phyloP scores from a whole-genome alignment of 192 early-diverging fungal species.

The Backusella tarrabulga region DNA sequence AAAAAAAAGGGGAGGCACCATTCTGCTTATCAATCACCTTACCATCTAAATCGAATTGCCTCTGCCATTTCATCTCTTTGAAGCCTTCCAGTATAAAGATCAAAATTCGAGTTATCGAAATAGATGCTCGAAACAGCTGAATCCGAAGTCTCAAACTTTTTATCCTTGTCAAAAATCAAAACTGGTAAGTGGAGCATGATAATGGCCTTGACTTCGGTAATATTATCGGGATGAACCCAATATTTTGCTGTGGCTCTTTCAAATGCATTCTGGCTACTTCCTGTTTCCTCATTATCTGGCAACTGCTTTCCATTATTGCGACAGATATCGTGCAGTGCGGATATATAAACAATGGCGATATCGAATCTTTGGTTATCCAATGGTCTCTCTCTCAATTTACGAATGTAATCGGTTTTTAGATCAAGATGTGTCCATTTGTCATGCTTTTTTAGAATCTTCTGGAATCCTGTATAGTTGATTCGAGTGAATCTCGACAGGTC shows the following conservation, averaged over 20 bases:
- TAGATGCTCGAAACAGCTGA: slow-evolving; percentile 84
- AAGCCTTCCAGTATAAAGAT: slow-evolving; percentile 79
- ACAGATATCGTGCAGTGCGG: not conserved
- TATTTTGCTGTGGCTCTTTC: slow-evolving; percentile 35
- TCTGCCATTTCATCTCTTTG: slow-evolving; percentile 81
- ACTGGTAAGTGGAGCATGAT: slow-evolving; percentile 56
- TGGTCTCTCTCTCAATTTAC: slow-evolving; percentile 32
- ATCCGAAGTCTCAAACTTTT: slow-evolving; percentile 56
- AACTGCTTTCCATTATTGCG: not conserved
- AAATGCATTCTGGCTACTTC: slow-evolving; percentile 43
- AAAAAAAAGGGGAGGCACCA: not conserved
- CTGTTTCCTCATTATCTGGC: not conserved
- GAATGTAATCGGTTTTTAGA: slow-evolving; percentile 66
- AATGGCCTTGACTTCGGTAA: too few species aligned
- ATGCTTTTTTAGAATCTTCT: slow-evolving; percentile 96
- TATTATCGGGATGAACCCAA: too few species aligned
- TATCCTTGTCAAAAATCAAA: slow-evolving; percentile 56
- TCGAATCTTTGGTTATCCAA: slow-evolving; percentile 6
- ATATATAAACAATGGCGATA: slow-evolving; percentile 12
- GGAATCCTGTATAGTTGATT: slow-evolving; percentile 76
- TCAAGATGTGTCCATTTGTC: slow-evolving; percentile 81
- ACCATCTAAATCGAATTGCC: slow-evolving; percentile 87
- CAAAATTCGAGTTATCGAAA: slow-evolving; percentile 85
- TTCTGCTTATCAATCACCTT: slow-evolving; percentile 24
- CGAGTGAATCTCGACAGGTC: slow-evolving; percentile 73